Base-by-base conservation (phyloP, 371 early-diverging fungal genomes). In the Mortierella sp. region DNA sequence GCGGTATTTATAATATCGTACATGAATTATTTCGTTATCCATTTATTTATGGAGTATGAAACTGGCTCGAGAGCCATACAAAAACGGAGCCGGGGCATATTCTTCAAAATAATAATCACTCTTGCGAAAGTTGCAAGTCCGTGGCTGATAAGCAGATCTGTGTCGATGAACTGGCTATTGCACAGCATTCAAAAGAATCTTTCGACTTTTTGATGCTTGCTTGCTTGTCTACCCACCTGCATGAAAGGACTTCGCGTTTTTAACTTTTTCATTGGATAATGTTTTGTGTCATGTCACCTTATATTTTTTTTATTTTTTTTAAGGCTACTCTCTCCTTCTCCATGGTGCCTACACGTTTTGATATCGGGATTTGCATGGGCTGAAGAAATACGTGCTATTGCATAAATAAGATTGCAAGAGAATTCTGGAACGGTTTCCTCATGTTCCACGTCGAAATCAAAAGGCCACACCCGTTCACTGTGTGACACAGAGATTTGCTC, bases 21-120 rank as follows among this genome's bases (percentile, higher is more conserved):
- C 43, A 40, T 40, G 43, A 40, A 11, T 40, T 10, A 39, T 39
- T 39, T 40, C 43, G 43, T 40, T 40, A 40, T 40, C 1, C n/a
- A 51, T 51, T 51, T 51, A 51, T 51, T 51, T 51, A 51, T 51
- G 51, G 51, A 51, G n/a, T 51, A 51, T 51, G 51, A 51, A 22
- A 18, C 51, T 40, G 43, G 43, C 43, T 40, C 43, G 43, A 40
- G 43, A 40, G 43, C 43, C 43, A 40, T 40, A 51, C 51, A n/a
- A n/a, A n/a, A 51, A 51, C 20, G 51, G 51, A 51, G 51, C 22
- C 22, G 22, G 22, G 51, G 22, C 43, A 9, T 51, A 8, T 1
- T 51, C 1, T 3, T 22, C 8, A 6, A 45, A 14, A 45, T 6
- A 22, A 51, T 22, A 51, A 51, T 22, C 22, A 30, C 4, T 30